These are phyloP conservation scores for Physcia stellaris DNA, from an alignment of 495 filamentous ascomycete species.

Conservation along the genomic window DNA sequence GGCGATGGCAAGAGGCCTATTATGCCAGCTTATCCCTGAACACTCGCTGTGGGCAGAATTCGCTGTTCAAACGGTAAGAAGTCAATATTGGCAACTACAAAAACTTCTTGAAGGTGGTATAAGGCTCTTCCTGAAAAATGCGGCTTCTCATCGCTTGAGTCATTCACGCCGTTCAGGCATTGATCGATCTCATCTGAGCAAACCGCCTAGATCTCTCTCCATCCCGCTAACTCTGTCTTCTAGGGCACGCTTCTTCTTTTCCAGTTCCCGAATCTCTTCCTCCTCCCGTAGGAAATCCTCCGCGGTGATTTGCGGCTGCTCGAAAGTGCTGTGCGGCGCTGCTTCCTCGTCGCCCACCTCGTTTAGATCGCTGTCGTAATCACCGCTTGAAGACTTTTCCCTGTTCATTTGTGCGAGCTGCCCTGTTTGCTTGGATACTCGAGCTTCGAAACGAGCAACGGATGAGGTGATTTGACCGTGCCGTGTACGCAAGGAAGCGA, in stretches of 20 bases:
- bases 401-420: constrained; percentile 63
- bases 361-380: constrained; percentile 24
- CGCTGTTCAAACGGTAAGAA: no score
- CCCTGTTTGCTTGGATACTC: constrained; percentile 62
- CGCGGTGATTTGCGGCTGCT: constrained; percentile 42
- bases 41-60: no score
- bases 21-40: no score
- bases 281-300: constrained; percentile 66
- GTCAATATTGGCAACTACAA: no score
- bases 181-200: constrained; percentile 34
- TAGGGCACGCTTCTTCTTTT: constrained; percentile 59
- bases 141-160: no score
- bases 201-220: constrained; percentile 63
- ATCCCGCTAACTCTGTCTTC: constrained; percentile 69
- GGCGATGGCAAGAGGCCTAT: no score
- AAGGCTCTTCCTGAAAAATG: no score
- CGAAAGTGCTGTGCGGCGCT: constrained; percentile 14
- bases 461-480: constrained; percentile 62
- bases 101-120: no score
- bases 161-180: no score
- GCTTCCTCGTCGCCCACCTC: constrained; percentile 24
- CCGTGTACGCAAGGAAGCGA: constrained; percentile 54
- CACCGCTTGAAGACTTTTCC: constrained; percentile 19
- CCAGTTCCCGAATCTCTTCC: constrained; percentile 63
- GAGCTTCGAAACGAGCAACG: constrained; percentile 61